These are phyloP conservation scores for Gypsophila paniculata DNA, from an alignment of 179 eudicot species.

Conservation along the genomic window DNA sequence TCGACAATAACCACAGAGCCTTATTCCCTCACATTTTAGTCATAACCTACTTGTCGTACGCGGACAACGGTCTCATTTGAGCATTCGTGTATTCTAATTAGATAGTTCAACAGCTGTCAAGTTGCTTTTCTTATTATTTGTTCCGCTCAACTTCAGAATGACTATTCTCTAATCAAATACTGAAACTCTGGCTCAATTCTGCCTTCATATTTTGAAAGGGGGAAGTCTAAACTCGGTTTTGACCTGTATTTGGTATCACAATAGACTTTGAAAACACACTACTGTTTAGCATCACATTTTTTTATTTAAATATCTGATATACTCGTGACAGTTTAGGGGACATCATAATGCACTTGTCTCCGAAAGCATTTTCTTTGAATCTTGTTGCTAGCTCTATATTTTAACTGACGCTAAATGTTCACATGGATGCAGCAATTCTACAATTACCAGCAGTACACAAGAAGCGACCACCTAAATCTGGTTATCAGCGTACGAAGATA, in stretches of 20 bases:
- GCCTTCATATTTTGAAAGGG: not conserved
- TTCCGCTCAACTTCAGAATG: not conserved
- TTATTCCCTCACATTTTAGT: too few relatives aligned
- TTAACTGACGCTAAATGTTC: slow-evolving; percentile 20
- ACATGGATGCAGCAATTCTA: slow-evolving; percentile 77
- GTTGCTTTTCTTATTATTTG: not conserved
- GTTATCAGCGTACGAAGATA: slow-evolving; percentile 74
- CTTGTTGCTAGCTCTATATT: slow-evolving; percentile 10
- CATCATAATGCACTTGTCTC: not conserved
- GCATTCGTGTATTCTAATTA: not conserved
- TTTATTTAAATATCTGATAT: slow-evolving; percentile 3
- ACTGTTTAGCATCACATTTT: not conserved
- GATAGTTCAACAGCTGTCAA: not conserved
- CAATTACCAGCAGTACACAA: slow-evolving; percentile 79
- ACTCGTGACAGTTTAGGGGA: not conserved
- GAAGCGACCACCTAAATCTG: slow-evolving; percentile 80
- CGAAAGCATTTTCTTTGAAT: not conserved
- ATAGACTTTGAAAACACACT: not conserved
- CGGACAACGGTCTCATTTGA: not conserved
- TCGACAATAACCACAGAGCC: not conserved
- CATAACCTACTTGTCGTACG: too few relatives aligned
- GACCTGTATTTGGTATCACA: not conserved
- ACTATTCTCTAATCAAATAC: not conserved
- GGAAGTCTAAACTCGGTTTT: slow-evolving; percentile 4
- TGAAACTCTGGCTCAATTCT: not conserved